Percentiles rank a stretch among this genome's conserved stretches.
phyloP scores from a whole-genome alignment of 495 filamentous ascomycete species.

The Venustampulla echinocandica region DNA sequence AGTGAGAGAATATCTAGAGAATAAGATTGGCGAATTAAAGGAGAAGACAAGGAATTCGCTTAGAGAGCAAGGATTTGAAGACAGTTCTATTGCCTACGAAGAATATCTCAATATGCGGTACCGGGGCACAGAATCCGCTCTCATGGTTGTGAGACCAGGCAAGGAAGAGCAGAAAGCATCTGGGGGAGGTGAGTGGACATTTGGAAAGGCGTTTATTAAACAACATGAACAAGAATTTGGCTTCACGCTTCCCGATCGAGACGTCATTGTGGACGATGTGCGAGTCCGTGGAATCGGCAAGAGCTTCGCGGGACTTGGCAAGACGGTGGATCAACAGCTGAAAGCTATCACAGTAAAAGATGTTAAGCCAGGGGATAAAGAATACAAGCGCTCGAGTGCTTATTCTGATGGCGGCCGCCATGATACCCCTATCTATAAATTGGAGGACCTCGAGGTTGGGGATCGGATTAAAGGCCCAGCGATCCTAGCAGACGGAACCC shows the following conservation, averaged over 20 bases:
- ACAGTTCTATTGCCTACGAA: constrained; percentile 67
- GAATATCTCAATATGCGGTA: constrained; percentile 89
- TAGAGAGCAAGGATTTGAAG: constrained; percentile 64
- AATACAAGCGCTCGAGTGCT: constrained; percentile 46
- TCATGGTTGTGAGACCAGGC: constrained; percentile 67
- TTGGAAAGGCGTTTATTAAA: constrained; percentile 71
- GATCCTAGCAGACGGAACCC: constrained; percentile 87
- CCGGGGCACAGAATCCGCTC: constrained; percentile 75
- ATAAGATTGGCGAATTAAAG: constrained; percentile 56
- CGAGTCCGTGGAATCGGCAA: constrained; percentile 82
- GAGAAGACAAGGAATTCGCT: constrained; percentile 56
- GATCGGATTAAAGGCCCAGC: constrained; percentile 76
- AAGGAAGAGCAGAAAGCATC: constrained; percentile 52
- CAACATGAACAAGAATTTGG: constrained; percentile 94
- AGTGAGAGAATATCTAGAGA: constrained; percentile 41
- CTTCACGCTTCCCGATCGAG: constrained; percentile 78
- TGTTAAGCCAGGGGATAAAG: constrained; percentile 37
- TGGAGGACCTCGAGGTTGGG: constrained; percentile 69
- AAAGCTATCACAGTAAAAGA: constrained; percentile 50
- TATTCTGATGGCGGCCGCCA: constrained; percentile 69
- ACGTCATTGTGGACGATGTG: constrained; percentile 90
- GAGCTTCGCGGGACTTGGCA: constrained; percentile 69
- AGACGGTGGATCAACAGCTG: constrained; percentile 72
- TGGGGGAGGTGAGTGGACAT: constrained; percentile 62
- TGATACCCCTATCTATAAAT: constrained; percentile 77